Evolutionary conservation across 208 protist species (phyloP), one percentile per base, ranked within the genome.

Genomic region (Acanthamoeba triangularis): DNA sequence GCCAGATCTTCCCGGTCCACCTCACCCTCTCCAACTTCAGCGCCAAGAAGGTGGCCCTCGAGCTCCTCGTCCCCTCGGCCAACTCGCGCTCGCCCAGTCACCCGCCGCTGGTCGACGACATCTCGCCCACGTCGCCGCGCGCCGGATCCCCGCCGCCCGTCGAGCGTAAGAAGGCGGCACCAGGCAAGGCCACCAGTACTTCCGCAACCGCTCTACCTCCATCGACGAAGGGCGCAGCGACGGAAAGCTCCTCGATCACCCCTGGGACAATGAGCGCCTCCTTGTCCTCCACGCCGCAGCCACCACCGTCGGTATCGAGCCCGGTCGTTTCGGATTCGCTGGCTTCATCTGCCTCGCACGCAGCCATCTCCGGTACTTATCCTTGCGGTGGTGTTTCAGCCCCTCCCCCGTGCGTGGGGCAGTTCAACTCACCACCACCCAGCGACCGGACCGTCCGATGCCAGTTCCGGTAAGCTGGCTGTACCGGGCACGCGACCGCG

Each of bases 1-100:
- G 80, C 25, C 80, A 25, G 23, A 88, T 88, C 80, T 88, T 88
- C 35, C 80, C 80, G 80, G 49, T 88, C 30, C 80, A 88, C 52
- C 80, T 88, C 80, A 88, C 52, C 33, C 41, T 88, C 49, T 88
- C 80, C 80, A 88, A 88, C 30, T 56, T 63, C 37, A 25, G 80
- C 30, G 1, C 44, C 16, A 59, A 63, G 16, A 88, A 88, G 80
- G 80, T 88, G 49, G 20, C 80, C n/a, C 80, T 88, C 49, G 80
- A 88, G 52, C 80, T 88, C 14, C 49, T 88, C 80, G 49, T 88
- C n/a, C 80, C 80, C 30, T 47, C 25, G 28, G 80, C 80, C 44
- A 63, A n/a, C 14, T 35, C 80, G 20, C 80, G 80, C 44, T 88
- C 80, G 80, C 80, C 80, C 52, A 63, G 49, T 8, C 80, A 88